Evolutionary conservation across 768 basidiomycete species (phyloP).

Genomic region (Suillus plorans): DNA sequence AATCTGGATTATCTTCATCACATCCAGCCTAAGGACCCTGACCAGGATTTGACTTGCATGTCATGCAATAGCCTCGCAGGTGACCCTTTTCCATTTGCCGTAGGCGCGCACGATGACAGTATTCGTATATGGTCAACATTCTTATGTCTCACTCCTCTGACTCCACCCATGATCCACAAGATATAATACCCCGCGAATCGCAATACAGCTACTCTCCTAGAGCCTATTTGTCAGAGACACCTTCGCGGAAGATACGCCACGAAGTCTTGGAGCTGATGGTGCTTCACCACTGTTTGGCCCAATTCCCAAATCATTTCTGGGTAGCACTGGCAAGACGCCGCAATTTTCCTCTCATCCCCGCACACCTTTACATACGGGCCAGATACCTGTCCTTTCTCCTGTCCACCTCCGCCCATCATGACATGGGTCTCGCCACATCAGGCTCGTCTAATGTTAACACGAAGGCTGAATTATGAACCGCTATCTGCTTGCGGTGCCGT

Average conservation of each 20-base stretch:
- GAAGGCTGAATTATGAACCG: no score
- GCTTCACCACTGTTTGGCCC: slow-evolving; percentile 42
- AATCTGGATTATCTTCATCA: slow-evolving; percentile 74
- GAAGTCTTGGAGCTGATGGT: slow-evolving; percentile 23
- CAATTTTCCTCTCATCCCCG: not conserved
- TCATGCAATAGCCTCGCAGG: slow-evolving; percentile 74
- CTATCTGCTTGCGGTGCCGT: no score
- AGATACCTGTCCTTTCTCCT: not conserved
- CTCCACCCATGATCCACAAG: not conserved
- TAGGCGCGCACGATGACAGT: slow-evolving; percentile 74
- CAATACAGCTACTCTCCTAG: slow-evolving; percentile 9
- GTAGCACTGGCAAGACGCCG: not conserved
- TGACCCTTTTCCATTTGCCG: slow-evolving; percentile 54
- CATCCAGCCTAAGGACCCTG: slow-evolving; percentile 58
- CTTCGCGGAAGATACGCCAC: slow-evolving; percentile 30
- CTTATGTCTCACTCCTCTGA: not conserved
- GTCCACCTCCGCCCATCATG: not conserved
- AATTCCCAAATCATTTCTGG: slow-evolving; percentile 21
- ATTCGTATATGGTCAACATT: slow-evolving; percentile 68
- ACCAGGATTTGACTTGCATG: slow-evolving; percentile 72
- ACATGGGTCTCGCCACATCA: no score
- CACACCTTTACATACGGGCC: not conserved
- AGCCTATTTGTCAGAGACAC: slow-evolving; percentile 3
- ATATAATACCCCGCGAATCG: not conserved
- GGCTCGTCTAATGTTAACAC: no score